Percentiles rank a stretch among this genome's conserved stretches.
phyloP scores from a whole-genome alignment of 75 land plant genomes.

The Larix kaempferi region DNA sequence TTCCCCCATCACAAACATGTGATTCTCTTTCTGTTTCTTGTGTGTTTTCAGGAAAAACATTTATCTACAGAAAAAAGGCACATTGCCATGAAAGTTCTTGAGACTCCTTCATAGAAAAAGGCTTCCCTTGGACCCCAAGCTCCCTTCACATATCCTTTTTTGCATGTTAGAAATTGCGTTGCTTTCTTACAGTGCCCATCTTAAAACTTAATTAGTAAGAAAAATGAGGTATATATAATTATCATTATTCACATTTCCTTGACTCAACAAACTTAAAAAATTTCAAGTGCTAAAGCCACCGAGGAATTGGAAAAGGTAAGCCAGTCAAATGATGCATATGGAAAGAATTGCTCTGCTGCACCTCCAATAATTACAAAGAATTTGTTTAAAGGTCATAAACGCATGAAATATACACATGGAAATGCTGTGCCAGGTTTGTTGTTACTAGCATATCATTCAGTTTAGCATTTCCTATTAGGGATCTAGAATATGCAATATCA shows the following conservation, averaged over 20 bases:
- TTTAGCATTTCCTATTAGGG: neutral
- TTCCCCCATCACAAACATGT: neutral
- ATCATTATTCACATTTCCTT: constrained; percentile 14
- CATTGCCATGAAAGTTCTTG: constrained; percentile 14
- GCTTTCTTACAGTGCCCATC: neutral
- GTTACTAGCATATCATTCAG: neutral
- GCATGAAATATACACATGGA: constrained; percentile 41
- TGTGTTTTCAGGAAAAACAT: neutral
- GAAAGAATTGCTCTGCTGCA: constrained; percentile 2
- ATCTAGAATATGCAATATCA: neutral
- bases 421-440: constrained; percentile 40
- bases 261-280: constrained; percentile 23
- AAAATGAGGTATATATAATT: neutral
- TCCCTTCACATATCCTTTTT: constrained; percentile 33
- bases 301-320: constrained; percentile 14
- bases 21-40: neutral
- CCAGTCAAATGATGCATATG: constrained; percentile 4
- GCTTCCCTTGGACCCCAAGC: constrained; percentile 19
- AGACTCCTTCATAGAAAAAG: constrained; percentile 23
- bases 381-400: constrained; percentile 8
- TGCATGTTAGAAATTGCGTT: constrained; percentile 1
- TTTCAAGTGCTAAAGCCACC: constrained; percentile 5
- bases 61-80: constrained; percentile 14
- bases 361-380: constrained; percentile 2
- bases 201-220: neutral